Evolutionary conservation across 2,329 filamentous ascomycete genomes (phyloP).

Genomic region (Parafenestella ontariensis): DNA sequence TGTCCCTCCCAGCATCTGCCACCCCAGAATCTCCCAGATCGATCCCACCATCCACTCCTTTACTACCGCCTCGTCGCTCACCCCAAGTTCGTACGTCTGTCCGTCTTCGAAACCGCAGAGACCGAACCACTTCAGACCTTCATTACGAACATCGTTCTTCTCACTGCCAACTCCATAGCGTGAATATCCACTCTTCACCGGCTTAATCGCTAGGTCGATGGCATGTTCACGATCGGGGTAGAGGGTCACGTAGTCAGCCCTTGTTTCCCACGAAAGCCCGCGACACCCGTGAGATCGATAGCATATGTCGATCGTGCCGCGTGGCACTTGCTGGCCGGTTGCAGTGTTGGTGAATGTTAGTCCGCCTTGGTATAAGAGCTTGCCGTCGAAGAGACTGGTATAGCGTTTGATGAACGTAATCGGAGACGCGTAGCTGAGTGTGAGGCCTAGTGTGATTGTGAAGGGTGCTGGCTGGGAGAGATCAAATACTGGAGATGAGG

Average conservation of each 20-base stretch:
- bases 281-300: background rate
- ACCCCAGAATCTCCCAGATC: no score
- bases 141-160: background rate
- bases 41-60: no score
- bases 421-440: background rate
- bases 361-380: background rate
- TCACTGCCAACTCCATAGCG: background rate
- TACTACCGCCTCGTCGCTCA: no score
- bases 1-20: no score
- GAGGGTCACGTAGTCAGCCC: no score
- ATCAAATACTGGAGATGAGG: conserved; percentile 5
- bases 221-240: no score
- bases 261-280: no score
- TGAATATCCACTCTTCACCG: no score
- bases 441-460: background rate
- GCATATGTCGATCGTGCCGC: background rate
- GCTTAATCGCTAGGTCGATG: no score
- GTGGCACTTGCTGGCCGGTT: conserved; percentile 1
- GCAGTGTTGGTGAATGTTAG: conserved; percentile 5
- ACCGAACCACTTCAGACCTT: background rate
- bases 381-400: conserved; percentile 4
- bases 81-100: background rate
- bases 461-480: background rate
- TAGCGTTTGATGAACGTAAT: background rate
- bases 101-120: background rate